A percentile compares a stretch with the other conserved stretches of the same genome.
Evolutionary conservation across 1,284 basidiomycete species (phyloP).

Genomic region (Ganoderma boninense): DNA sequence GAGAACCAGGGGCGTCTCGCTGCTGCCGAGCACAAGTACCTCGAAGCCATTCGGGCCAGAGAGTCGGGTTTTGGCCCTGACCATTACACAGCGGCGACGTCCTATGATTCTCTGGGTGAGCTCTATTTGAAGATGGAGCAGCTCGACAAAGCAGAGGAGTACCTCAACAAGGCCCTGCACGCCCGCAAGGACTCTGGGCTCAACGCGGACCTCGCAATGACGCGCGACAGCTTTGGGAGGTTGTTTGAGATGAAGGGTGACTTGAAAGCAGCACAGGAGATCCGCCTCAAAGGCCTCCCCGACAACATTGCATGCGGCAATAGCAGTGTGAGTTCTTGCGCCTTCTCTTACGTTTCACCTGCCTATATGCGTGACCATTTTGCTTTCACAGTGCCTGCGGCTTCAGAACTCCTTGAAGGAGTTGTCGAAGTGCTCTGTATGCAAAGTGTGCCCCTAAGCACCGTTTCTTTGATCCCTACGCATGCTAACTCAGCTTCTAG

Average conservation of each 20-base stretch:
- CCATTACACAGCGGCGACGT: constrained; percentile 38
- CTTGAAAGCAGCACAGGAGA: constrained; percentile 38
- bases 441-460: constrained; percentile 16
- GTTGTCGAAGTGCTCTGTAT: constrained; percentile 19
- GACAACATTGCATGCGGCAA: constrained; percentile 43
- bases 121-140: constrained; percentile 43
- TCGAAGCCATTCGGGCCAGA: constrained; percentile 41
- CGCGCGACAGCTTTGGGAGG: constrained; percentile 45
- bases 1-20: constrained; percentile 36
- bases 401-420: constrained; percentile 12
- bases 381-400: constrained; percentile 12
- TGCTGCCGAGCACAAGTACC: constrained; percentile 41
- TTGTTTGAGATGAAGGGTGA: constrained; percentile 44
- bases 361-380: background rate
- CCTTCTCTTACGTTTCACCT: constrained; percentile 11
- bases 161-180: constrained; percentile 40
- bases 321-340: constrained; percentile 25
- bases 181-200: constrained; percentile 36
- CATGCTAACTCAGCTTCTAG: constrained; percentile 6
- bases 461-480: background rate
- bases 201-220: constrained; percentile 42
- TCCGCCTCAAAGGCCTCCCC: constrained; percentile 36
- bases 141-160: constrained; percentile 44
- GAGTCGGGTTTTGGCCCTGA: constrained; percentile 30
- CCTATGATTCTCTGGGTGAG: constrained; percentile 45